Evolutionary conservation across 306 rosid genomes (phyloP).

Genomic region (Datisca glomerata): DNA sequence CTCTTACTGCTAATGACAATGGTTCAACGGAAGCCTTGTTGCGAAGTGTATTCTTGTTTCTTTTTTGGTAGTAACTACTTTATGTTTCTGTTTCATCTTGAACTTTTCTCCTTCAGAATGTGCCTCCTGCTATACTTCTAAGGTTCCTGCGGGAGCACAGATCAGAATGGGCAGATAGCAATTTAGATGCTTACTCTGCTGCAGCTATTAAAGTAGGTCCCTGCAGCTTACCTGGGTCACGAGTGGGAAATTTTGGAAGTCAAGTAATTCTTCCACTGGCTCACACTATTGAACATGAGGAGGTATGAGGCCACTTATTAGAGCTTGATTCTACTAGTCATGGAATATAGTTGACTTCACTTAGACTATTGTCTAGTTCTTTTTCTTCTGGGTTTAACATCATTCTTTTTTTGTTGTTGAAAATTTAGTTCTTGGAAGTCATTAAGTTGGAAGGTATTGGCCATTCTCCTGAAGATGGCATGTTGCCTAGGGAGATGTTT

Average conservation of each 20-base stretch:
- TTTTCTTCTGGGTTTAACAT: background rate
- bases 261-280: slow-evolving; percentile 96
- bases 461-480: slow-evolving; percentile 73
- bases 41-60: too few species aligned
- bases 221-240: slow-evolving; percentile 79
- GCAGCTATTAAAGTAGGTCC: slow-evolving; percentile 96
- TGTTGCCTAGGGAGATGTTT: slow-evolving; percentile 83
- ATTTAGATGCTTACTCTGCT: slow-evolving; percentile 92
- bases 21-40: too few species aligned
- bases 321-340: slow-evolving; percentile 1
- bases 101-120: slow-evolving; percentile 46
- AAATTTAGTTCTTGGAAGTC: slow-evolving; percentile 70
- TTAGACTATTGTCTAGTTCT: background rate
- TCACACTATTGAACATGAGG: slow-evolving; percentile 92
- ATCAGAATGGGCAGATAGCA: slow-evolving; percentile 97
- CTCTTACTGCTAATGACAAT: too few species aligned
- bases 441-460: slow-evolving; percentile 81
- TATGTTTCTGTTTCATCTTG: slow-evolving; percentile 5
- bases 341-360: background rate
- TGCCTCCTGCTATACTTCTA: slow-evolving; percentile 89
- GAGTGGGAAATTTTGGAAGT: slow-evolving; percentile 82
- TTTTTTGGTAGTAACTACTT: too few species aligned
- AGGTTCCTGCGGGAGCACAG: slow-evolving; percentile 93
- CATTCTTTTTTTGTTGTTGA: background rate
- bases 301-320: slow-evolving; percentile 24